phyloP scores from a whole-genome alignment of 2,329 filamentous ascomycete species.

The Aureobasidium pullulans region DNA sequence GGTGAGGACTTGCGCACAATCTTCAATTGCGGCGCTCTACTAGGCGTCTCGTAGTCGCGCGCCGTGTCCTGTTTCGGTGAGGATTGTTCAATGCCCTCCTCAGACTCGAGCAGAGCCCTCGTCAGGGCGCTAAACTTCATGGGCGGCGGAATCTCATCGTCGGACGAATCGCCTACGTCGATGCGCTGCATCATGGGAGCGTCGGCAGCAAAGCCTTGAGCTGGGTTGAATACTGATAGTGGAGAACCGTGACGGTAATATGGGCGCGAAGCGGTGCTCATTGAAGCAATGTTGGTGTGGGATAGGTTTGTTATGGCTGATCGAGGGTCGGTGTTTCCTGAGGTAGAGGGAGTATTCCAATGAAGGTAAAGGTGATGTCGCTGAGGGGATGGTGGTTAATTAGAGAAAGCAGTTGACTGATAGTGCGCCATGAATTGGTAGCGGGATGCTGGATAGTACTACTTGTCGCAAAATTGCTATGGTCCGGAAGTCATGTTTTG shows the following conservation, averaged over 20 bases:
- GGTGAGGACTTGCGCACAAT: conserved; percentile 30
- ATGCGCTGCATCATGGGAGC: conserved; percentile 42
- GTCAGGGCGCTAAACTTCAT: conserved; percentile 92
- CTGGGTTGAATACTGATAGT: conserved; percentile 36
- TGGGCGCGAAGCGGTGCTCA: conserved; percentile 19
- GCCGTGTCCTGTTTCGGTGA: not conserved
- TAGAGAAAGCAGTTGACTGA: not conserved
- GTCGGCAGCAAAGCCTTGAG: conserved; percentile 38
- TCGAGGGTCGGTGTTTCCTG: not conserved
- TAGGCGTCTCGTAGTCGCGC: conserved; percentile 27
- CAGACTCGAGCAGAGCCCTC: conserved; percentile 64
- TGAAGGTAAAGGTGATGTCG: not conserved
- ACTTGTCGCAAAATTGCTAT: conserved; percentile 7
- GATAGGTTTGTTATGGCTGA: not conserved
- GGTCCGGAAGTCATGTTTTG: not conserved
- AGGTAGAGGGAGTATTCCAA: not conserved
- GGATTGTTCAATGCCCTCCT: not conserved
- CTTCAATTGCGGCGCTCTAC: conserved; percentile 28
- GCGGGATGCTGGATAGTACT: conserved; percentile 10
- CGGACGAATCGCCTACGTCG: conserved; percentile 73
- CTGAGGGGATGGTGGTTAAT: not conserved
- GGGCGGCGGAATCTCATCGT: conserved; percentile 82
- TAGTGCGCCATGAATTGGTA: not conserved
- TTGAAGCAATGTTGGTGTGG: conserved; percentile 13
- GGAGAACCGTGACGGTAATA: conserved; percentile 35